Conservation (phyloP, 768 basidiomycete genomes). For the Kwoniella dendrophila region DNA sequence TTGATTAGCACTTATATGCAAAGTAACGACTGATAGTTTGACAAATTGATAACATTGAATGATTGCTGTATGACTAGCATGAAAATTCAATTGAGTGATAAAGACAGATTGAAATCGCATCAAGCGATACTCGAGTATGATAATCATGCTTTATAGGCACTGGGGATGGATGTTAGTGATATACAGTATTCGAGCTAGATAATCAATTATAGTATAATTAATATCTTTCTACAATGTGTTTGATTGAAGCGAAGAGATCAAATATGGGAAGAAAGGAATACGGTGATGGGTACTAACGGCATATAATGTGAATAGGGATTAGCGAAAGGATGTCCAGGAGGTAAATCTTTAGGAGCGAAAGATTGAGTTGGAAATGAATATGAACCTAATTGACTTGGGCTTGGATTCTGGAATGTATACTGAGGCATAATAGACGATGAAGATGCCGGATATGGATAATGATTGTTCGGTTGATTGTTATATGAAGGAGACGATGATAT, state of each 20-base stretch:
- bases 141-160: too few species aligned
- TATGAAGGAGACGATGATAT: neutral
- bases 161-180: neutral
- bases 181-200: neutral
- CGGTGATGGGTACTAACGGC: slow-evolving; percentile 4
- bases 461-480: neutral
- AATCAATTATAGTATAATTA: too few species aligned
- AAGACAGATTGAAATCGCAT: too few species aligned
- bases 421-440: neutral
- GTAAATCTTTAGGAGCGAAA: slow-evolving; percentile 9
- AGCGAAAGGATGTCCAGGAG: slow-evolving; percentile 16
- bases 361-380: slow-evolving; percentile 9
- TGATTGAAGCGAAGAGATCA: too few species aligned
- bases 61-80: too few species aligned
- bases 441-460: neutral
- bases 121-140: too few species aligned
- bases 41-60: too few species aligned
- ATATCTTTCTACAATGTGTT: neutral
- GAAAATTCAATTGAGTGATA: too few species aligned
- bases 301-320: slow-evolving; percentile 15
- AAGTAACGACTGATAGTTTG: too few species aligned
- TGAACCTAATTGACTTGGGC: neutral
- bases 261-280: neutral
- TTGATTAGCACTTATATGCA: too few species aligned
- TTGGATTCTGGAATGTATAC: too few species aligned